Evolutionary conservation across 345 rosid species (phyloP), one percentile per base, ranked within the genome.

Genomic region (Pugionium cornutum): DNA sequence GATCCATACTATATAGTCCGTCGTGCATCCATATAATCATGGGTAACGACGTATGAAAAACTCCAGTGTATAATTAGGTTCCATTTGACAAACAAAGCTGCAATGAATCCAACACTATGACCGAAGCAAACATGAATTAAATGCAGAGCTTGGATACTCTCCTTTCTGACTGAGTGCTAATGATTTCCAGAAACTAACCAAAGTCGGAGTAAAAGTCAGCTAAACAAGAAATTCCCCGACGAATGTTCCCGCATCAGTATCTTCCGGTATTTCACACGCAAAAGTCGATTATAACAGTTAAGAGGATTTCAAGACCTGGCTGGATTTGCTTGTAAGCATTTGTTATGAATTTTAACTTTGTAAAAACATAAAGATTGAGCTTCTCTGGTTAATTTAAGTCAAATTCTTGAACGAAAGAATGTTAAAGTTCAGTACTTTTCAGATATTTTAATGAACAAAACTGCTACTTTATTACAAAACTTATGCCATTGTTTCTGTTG

Each of bases 401-500:
- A 33, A 1, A 42, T 4, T 42, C 34, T 41, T 18, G 18, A 18
- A 18, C 6, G 27, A 53, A 11, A 4, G 7, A n/a, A 37, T 26
- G 27, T 5, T 44, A 4, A 59, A 58, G 58, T 59, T 50, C 2
- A 3, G 0, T 37, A 9, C 10, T 62, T 30, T 48, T 32, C 1
- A 31, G 30, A 26, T 40, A 63, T 40, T 63, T 49, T 60, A n/a
- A 48, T 56, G 69, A 56, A 57, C 58, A 63, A 71, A 57, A 10
- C 70, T 5, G 59, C 33, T 72, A 59, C 26, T 32, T 26, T 65
- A 49, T 42, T 64, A 64, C 70, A 64, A 42, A 72, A 34, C 34
- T 41, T 28, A 37, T 25, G 51, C 25, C 42, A 36, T 36, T 34
- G 55, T 61, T 53, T 55, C 2, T 51, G 35, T 35, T 28, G 62